Evolutionary conservation across 495 filamentous ascomycete genomes (phyloP), one percentile per base, ranked within the genome.

Genomic region (Hamigera avellanea): DNA sequence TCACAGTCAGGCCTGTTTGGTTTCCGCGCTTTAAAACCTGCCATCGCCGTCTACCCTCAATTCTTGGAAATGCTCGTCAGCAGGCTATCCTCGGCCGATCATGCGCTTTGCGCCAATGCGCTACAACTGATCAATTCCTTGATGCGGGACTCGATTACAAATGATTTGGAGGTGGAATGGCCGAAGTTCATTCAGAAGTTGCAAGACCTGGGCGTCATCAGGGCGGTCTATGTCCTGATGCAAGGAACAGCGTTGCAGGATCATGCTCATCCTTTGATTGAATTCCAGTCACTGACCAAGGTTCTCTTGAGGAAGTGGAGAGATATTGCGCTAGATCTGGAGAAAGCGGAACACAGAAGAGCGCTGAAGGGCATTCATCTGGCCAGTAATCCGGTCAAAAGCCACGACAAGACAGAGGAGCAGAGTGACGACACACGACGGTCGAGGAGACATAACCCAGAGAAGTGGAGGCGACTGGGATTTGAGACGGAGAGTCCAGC

Each of bases 81-180:
- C 44, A 76, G 88, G 50, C 66, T 96, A 9, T 86, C 88, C 25
- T 86, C 85, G 8, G 91, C 89, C 13, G 91, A 99, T 50, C 93
- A 99, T 60, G 86, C 88, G 2, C 70, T 99, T 13, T 96, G 93
- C 58, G 91, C 87, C 32, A 96, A 95, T 61, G 85, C 91, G 2
- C 63, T 99, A 25, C 87, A 93, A 63, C 65, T 99, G 39, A 83
- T 99, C 50, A 99, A 96, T 52, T 82, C 88, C 0, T 69, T 99
- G 14, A 93, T 96, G 70, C 73, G 91, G 32, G 93, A 99, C 56
- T 82, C 87, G 2, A 79, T 95, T 33, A 78, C 82, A n/a, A 81
- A 77, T 54, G 85, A 89, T 34, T 67, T 71, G 15, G 76, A 73
- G 32, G 48, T 56, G 2, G 88, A 96, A 52, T 99, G 93, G 93